A percentile compares a stretch with the other conserved stretches of the same genome.
phyloP scores from a whole-genome alignment of 1,139 yeast genomes.

The Insectozyma bohioensis region DNA sequence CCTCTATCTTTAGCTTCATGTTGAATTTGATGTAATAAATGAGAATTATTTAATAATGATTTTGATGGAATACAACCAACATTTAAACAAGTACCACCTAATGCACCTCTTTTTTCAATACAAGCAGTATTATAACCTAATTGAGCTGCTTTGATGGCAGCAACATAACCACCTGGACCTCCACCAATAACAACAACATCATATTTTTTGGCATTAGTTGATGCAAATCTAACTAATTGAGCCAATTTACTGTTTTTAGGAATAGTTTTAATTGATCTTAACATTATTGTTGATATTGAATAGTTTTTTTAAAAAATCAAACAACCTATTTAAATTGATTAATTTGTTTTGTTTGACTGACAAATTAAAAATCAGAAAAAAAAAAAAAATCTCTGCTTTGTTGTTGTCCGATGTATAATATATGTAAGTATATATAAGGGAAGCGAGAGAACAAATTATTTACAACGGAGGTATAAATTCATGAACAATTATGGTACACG shows the following conservation, averaged over 20 bases:
- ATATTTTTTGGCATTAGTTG: conserved; percentile 64
- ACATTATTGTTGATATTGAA: conserved; percentile 10
- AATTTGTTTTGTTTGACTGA: too few relatives aligned
- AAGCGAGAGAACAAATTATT: too few relatives aligned
- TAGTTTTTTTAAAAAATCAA: too few relatives aligned
- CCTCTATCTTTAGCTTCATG: conserved; percentile 88
- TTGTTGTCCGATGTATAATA: too few relatives aligned
- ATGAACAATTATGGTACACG: too few relatives aligned
- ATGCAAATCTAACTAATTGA: conserved; percentile 39
- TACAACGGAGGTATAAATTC: too few relatives aligned
- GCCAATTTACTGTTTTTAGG: conserved; percentile 10
- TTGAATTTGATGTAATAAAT: conserved; percentile 82
- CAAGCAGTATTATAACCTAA: conserved; percentile 93
- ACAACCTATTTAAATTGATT: too few relatives aligned
- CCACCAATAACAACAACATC: conserved; percentile 97
- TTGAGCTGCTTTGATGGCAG: conserved; percentile 99
- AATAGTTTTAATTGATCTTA: conserved; percentile 14
- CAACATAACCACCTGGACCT: conserved; percentile 99
- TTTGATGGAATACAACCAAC: conserved; percentile 99
- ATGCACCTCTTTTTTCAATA: conserved; percentile 91
- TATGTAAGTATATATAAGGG: too few relatives aligned
- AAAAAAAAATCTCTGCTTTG: too few relatives aligned
- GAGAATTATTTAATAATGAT: conserved; percentile 92
- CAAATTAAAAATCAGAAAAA: too few relatives aligned
- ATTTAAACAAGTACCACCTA: conserved; percentile 98